These are phyloP conservation scores for Pythium volutum DNA, from an alignment of 352 stramenopile species.

Conservation along the genomic window DNA sequence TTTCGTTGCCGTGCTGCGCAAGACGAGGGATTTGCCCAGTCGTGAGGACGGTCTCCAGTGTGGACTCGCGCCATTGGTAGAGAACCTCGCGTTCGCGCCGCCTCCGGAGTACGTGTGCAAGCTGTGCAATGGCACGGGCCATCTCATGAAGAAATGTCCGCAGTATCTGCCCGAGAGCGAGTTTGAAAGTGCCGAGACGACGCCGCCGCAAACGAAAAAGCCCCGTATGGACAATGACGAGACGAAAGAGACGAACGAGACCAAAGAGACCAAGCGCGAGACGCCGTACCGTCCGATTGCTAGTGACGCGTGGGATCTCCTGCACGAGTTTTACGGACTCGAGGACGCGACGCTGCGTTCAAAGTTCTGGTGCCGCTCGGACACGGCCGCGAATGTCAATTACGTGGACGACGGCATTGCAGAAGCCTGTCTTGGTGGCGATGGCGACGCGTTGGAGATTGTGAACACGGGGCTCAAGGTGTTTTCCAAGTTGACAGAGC, in stretches of 20 bases:
- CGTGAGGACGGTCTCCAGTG: conserved; percentile 29
- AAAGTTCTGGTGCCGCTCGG: conserved; percentile 73
- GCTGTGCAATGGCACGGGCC: conserved; percentile 53
- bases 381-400: conserved; percentile 70
- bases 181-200: conserved; percentile 15
- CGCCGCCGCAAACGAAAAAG: conserved; percentile 37
- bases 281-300: conserved; percentile 66
- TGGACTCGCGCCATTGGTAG: conserved; percentile 35
- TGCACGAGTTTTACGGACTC: conserved; percentile 69
- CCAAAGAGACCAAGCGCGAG: conserved; percentile 41
- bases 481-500: conserved; percentile 77
- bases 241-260: conserved; percentile 12
- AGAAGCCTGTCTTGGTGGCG: conserved; percentile 54
- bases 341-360: conserved; percentile 38
- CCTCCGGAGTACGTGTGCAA: conserved; percentile 77
- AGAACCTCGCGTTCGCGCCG: conserved; percentile 44
- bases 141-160: conserved; percentile 75
- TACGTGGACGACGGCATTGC: conserved; percentile 76
- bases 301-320: conserved; percentile 55
- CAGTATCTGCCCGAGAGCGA: conserved; percentile 55
- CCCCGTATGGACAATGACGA: conserved; percentile 27
- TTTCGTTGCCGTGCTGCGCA: conserved; percentile 96
- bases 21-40: conserved; percentile 54
- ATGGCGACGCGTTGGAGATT: conserved; percentile 82
- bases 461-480: conserved; percentile 92